These are phyloP conservation scores for Massospora cicadina DNA, from an alignment of 371 early-diverging fungal species.

Conservation along the genomic window DNA sequence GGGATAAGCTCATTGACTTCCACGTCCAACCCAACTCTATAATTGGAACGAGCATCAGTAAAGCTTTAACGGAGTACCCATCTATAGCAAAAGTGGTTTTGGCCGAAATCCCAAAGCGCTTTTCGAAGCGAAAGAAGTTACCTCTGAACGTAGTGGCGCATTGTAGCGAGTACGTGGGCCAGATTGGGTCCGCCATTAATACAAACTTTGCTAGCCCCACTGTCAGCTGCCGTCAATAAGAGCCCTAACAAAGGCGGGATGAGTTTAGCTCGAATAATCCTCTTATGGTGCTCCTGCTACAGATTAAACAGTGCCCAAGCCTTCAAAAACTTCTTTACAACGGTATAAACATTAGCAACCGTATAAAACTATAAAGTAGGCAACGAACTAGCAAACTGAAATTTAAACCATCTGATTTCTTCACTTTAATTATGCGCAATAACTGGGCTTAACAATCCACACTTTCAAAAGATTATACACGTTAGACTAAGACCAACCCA, in stretches of 20 bases:
- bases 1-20: not conserved
- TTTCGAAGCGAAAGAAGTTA: conserved; percentile 22
- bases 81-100: conserved; percentile 23
- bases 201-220: conserved; percentile 33
- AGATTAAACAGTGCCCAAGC: too few species aligned
- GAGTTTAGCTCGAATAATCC: not conserved
- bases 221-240: conserved; percentile 74
- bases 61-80: conserved; percentile 35
- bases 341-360: too few species aligned
- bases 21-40: conserved; percentile 5
- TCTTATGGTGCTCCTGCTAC: too few species aligned
- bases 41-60: conserved; percentile 32
- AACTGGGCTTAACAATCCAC: too few species aligned
- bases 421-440: too few species aligned
- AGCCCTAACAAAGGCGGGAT: conserved; percentile 32
- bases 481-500: too few species aligned
- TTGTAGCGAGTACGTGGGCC: conserved; percentile 61
- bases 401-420: too few species aligned
- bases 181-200: conserved; percentile 60
- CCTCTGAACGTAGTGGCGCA: conserved; percentile 60
- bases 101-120: conserved; percentile 24
- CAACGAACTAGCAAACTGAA: too few species aligned
- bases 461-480: too few species aligned
- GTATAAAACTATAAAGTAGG: too few species aligned
- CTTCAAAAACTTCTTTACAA: too few species aligned